Evolutionary conservation across 2,329 filamentous ascomycete genomes (phyloP).

Genomic region (Arthrobotrys pseudoclavata): DNA sequence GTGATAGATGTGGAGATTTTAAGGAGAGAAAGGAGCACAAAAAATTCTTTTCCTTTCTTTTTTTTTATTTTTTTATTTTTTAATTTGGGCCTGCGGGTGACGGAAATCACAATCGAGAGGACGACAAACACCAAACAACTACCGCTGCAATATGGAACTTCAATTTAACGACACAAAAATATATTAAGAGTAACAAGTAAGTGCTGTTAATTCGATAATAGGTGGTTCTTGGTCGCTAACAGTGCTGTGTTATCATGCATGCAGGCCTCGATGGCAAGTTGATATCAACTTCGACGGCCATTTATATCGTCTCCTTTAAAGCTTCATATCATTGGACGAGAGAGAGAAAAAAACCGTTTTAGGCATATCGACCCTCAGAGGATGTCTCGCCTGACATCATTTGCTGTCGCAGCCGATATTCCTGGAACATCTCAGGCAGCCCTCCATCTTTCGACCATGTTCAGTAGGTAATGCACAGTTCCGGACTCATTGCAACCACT

Average conservation of each 20-base stretch:
- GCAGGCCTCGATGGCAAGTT: neutral
- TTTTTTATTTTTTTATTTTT: conserved; percentile 56
- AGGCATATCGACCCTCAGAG: conserved; percentile 29
- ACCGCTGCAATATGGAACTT: neutral
- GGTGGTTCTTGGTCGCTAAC: neutral
- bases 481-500: conserved; percentile 38
- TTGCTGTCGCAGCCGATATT: conserved; percentile 22
- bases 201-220: neutral
- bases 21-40: conserved; percentile 15
- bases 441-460: conserved; percentile 37
- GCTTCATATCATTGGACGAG: conserved; percentile 2
- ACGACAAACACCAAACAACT: conserved; percentile 11
- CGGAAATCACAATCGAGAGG: neutral
- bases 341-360: neutral
- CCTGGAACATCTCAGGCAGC: conserved; percentile 28
- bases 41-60: conserved; percentile 35
- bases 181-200: neutral
- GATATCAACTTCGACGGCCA: neutral
- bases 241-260: neutral
- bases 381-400: conserved; percentile 35
- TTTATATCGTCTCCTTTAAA: neutral
- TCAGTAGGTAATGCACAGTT: conserved; percentile 47
- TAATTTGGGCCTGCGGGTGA: conserved; percentile 26
- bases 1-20: conserved; percentile 11
- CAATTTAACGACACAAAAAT: neutral